Percentiles rank a stretch among this genome's conserved stretches.
phyloP scores from a whole-genome alignment of 2,329 filamentous ascomycete genomes.

The Teratosphaeria viscida region DNA sequence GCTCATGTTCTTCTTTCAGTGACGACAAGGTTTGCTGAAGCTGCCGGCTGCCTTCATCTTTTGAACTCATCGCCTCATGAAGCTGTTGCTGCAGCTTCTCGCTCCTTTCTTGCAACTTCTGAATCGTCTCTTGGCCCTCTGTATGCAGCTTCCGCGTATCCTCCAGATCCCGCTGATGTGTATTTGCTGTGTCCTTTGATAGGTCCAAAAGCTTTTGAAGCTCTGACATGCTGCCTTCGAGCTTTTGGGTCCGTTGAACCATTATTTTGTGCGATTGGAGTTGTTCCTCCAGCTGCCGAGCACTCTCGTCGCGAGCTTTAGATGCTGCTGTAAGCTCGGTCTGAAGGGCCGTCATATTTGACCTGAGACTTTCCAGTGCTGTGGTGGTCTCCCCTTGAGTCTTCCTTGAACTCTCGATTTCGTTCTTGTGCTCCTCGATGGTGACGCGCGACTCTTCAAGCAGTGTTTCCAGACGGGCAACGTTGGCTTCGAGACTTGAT shows the following conservation, averaged over 20 bases:
- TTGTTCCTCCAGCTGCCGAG: background rate
- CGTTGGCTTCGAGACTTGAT: background rate
- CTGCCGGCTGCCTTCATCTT: conserved; percentile 6
- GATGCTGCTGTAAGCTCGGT: background rate
- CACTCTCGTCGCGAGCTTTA: background rate
- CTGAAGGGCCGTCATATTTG: background rate
- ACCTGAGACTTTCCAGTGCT: background rate
- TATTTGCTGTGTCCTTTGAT: background rate
- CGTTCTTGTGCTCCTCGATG: background rate
- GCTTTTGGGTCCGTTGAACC: background rate
- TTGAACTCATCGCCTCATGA: conserved; percentile 7
- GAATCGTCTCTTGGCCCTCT: background rate
- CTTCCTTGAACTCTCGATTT: background rate
- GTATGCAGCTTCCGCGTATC: background rate
- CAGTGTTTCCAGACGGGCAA: background rate
- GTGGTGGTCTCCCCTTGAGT: background rate
- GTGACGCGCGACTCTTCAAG: background rate
- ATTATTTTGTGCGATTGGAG: background rate
- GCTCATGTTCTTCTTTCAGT: conserved; percentile 6
- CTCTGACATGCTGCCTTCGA: background rate
- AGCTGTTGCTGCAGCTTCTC: conserved; percentile 8
- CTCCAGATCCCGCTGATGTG: background rate
- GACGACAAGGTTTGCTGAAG: conserved; percentile 6
- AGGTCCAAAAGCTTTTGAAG: conserved; percentile 7
- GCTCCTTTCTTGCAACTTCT: conserved; percentile 8